Percentiles rank a stretch among this genome's conserved stretches.
phyloP scores from a whole-genome alignment of 805 yeast species.

The Saturnispora serradocipensis region DNA sequence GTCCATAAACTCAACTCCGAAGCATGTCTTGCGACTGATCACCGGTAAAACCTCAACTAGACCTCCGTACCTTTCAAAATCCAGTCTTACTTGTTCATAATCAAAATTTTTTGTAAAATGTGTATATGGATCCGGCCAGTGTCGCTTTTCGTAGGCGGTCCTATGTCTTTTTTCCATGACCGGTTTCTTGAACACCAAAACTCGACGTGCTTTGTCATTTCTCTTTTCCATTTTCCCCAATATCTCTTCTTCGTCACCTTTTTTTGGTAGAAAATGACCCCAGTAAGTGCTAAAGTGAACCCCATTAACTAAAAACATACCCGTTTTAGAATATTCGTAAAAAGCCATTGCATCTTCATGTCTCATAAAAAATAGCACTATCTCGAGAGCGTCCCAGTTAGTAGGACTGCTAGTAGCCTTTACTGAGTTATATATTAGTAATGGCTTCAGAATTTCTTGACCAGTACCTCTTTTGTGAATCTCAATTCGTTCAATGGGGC shows the following conservation, averaged over 20 bases:
- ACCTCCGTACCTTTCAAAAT: slow-evolving; percentile 49
- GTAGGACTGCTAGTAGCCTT: slow-evolving; percentile 4
- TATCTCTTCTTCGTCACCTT: slow-evolving; percentile 5
- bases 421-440: slow-evolving; percentile 7
- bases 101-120: slow-evolving; percentile 39
- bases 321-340: slow-evolving; percentile 40
- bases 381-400: slow-evolving; percentile 20
- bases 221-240: slow-evolving; percentile 20
- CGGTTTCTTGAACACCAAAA: slow-evolving; percentile 39
- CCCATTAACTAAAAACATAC: slow-evolving; percentile 55
- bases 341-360: slow-evolving; percentile 47
- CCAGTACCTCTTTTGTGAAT: slow-evolving; percentile 18
- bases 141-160: slow-evolving; percentile 13
- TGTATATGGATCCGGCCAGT: slow-evolving; percentile 35
- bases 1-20: slow-evolving; percentile 52
- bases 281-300: slow-evolving; percentile 37
- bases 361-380: slow-evolving; percentile 45
- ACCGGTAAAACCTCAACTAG: slow-evolving; percentile 56
- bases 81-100: slow-evolving; percentile 34
- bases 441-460: slow-evolving; percentile 5
- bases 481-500: slow-evolving; percentile 51
- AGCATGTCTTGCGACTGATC: slow-evolving; percentile 54
- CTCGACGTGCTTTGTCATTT: slow-evolving; percentile 43
- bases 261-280: slow-evolving; percentile 23
- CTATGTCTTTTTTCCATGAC: slow-evolving; percentile 19